Evolutionary conservation across 2,329 filamentous ascomycete genomes (phyloP).

Genomic region (Fusarium cicatricum): DNA sequence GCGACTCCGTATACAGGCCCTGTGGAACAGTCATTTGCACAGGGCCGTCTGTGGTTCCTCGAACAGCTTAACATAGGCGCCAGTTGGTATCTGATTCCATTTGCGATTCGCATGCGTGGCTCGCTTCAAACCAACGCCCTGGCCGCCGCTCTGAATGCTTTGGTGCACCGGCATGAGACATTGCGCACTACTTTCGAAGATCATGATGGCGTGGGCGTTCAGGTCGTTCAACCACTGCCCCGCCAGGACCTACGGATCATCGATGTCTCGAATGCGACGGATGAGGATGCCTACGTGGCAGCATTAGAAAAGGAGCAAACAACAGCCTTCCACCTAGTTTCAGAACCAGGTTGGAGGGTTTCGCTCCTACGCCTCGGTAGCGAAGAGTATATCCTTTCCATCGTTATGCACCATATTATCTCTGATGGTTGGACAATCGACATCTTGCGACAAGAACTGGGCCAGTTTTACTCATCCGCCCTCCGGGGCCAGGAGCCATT

Average conservation of each 20-base stretch:
- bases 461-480: too few species aligned
- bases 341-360: too few species aligned
- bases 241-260: conserved; percentile 46
- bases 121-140: too few species aligned
- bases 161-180: conserved; percentile 5
- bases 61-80: conserved; percentile 6
- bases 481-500: too few species aligned
- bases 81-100: conserved; percentile 9
- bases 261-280: conserved; percentile 69
- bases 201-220: neutral
- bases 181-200: neutral
- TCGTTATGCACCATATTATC: too few species aligned
- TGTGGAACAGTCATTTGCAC: conserved; percentile 14
- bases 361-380: too few species aligned
- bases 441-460: too few species aligned
- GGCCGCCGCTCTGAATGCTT: neutral
- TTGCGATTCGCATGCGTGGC: conserved; percentile 5
- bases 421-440: too few species aligned
- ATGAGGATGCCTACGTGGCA: too few species aligned
- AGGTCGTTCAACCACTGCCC: neutral
- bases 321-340: too few species aligned
- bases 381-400: too few species aligned
- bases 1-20: neutral
- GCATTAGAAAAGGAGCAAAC: too few species aligned
- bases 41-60: conserved; percentile 14